A percentile compares a stretch with the other conserved stretches of the same genome.
Conservation (phyloP, 2,329 filamentous ascomycete species). For the Colletotrichum sp. region DNA sequence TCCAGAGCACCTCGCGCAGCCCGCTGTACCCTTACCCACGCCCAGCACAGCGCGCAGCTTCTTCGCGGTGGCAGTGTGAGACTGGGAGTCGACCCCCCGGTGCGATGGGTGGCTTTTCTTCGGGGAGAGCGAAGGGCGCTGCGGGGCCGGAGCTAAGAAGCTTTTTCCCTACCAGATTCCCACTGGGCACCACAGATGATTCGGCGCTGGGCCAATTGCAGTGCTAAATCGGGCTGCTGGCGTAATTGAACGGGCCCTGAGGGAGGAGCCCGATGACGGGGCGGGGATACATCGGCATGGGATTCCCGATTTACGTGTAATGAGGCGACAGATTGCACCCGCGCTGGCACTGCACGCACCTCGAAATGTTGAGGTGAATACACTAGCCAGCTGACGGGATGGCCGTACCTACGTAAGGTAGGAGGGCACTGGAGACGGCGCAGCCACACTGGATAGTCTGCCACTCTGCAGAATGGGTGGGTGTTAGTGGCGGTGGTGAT, state of each 20-base stretch:
- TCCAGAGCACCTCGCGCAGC: not conserved
- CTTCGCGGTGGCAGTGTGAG: not conserved
- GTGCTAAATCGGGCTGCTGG: not conserved
- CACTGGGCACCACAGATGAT: not conserved
- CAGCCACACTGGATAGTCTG: not conserved
- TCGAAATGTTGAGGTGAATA: not conserved
- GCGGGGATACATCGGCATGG: not conserved
- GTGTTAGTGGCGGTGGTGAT: not conserved
- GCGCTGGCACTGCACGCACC: not conserved
- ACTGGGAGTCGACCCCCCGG: not conserved
- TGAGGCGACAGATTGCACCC: not conserved
- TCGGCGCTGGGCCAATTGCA: not conserved
- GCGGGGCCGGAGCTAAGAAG: not conserved
- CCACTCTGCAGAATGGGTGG: not conserved
- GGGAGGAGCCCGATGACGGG: not conserved
- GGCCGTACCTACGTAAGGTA: not conserved
- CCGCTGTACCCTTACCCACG: constrained; percentile 5
- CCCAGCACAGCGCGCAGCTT: not conserved
- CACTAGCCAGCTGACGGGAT: not conserved
- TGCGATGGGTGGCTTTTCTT: not conserved
- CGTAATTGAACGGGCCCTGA: not conserved
- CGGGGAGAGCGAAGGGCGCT: constrained; percentile 6
- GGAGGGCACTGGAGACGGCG: not conserved
- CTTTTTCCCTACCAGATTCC: not conserved
- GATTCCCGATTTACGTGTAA: not conserved